Evolutionary conservation across 2,329 filamentous ascomycete genomes (phyloP), one percentile per base, ranked within the genome.

Genomic region (Phaeosphaeria sp.): DNA sequence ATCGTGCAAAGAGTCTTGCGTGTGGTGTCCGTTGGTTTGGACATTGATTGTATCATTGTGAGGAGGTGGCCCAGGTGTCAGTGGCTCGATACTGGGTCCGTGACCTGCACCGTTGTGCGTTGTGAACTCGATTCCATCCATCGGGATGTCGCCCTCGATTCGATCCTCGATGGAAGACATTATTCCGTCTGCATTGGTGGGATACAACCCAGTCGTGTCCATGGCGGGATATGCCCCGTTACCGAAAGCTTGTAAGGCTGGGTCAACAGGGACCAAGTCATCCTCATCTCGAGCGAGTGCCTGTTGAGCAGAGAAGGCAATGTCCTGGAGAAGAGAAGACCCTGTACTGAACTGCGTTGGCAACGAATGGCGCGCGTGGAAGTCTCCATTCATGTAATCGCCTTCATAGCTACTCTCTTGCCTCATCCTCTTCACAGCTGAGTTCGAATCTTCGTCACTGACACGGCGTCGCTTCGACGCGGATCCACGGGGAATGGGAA

Each of bases 401-500:
- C 61, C 61, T 13, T 72, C 66, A 15, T 64, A 67, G 49, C 66
- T 59, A 49, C 67, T 64, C 49, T 74, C 71, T 44, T 68, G 66
- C 53, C 71, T 73, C 63, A 74, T 62, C 53, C 72, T 70, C 54
- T 68, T 73, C 18, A 57, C 46, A 20, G 51, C 55, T 8, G 63
- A 46, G 45, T 58, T 57, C 9, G 65, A 60, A 39, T 72, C 68
- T 20, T 70, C 72, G 22, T 75, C 72, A 53, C 74, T 76, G 55
- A 72, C 62, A 53, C 84, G 80, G 58, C 85, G 83, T 72, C 87
- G 87, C 40, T 80, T 77, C n/a, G 81, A 80, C n/a, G 77, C 78
- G 30, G 83, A 83, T 15, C 84, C 85, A 59, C 86, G 81, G 42
- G 86, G 86, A 42, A 87, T 83, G 2, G 86, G 85, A 22, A 83